phyloP scores from a whole-genome alignment of 2,329 filamentous ascomycete species.

The Zarea fungicola region DNA sequence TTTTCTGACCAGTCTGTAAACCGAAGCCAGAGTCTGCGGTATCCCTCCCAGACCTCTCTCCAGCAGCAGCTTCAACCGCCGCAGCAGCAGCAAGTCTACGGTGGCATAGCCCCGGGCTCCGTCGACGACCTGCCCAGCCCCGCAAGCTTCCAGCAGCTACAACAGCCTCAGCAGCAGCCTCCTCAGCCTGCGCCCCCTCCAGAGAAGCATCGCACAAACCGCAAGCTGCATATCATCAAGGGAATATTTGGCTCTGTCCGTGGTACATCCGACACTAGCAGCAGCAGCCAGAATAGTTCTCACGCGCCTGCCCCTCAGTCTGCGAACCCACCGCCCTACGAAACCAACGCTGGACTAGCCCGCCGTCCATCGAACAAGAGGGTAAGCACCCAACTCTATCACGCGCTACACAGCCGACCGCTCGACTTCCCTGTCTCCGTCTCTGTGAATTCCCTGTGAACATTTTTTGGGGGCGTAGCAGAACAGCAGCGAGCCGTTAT shows the following conservation, averaged over 20 bases:
- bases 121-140: constrained; percentile 21
- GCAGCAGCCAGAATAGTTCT: constrained; percentile 25
- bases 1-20: constrained; percentile 40
- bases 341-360: constrained; percentile 43
- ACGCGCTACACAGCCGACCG: neutral
- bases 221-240: constrained; percentile 44
- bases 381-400: constrained; percentile 37
- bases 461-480: too few species aligned
- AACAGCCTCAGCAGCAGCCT: constrained; percentile 29
- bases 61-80: constrained; percentile 26
- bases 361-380: constrained; percentile 52
- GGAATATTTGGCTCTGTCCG: constrained; percentile 44
- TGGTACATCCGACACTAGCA: constrained; percentile 21
- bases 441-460: neutral
- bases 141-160: constrained; percentile 20
- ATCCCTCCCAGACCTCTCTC: constrained; percentile 29
- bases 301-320: constrained; percentile 23
- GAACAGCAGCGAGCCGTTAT: neutral
- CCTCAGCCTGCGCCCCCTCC: constrained; percentile 21
- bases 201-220: constrained; percentile 44
- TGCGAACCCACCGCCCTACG: constrained; percentile 32
- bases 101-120: constrained; percentile 22
- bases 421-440: neutral
- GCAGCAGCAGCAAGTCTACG: constrained; percentile 28
- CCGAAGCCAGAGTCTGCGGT: constrained; percentile 49